Conservation (phyloP, 441 rosid species). For the Jatropha podagrica region DNA sequence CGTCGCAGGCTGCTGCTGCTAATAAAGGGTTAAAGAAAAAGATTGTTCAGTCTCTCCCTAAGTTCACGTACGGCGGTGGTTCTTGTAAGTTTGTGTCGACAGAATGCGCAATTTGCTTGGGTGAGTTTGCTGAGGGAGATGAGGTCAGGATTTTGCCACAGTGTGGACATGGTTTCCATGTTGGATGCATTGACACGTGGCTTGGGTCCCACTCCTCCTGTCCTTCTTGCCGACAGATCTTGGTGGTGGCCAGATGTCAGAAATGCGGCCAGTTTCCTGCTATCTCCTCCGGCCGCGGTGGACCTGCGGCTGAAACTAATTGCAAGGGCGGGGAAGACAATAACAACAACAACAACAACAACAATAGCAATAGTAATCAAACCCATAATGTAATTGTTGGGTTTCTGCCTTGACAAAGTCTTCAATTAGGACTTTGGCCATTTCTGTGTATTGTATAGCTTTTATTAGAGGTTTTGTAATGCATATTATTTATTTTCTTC, state of each 20-base stretch:
- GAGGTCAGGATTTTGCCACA: slow-evolving; percentile 75
- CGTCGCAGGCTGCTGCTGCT: slow-evolving; percentile 37
- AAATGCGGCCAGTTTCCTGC: slow-evolving; percentile 63
- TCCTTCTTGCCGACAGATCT: slow-evolving; percentile 89
- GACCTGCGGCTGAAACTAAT: slow-evolving; percentile 30
- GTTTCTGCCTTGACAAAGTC: slow-evolving; percentile 16
- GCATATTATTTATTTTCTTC: not conserved
- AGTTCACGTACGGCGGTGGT: slow-evolving; percentile 30
- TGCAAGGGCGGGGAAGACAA: slow-evolving; percentile 43
- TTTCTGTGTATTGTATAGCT: not conserved
- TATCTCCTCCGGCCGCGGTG: slow-evolving; percentile 25
- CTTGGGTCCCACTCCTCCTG: slow-evolving; percentile 87
- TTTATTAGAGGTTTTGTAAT: not conserved
- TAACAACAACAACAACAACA: not conserved
- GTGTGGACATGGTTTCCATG: slow-evolving; percentile 91
- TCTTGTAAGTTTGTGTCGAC: slow-evolving; percentile 28
- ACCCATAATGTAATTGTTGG: not conserved
- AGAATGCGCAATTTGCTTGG: slow-evolving; percentile 80
- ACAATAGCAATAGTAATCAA: not conserved
- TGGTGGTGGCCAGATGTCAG: slow-evolving; percentile 56
- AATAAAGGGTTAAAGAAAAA: slow-evolving; percentile 93
- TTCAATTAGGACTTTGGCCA: too few relatives aligned
- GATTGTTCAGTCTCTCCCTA: slow-evolving; percentile 70
- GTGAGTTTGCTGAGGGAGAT: slow-evolving; percentile 63
- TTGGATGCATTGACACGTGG: slow-evolving; percentile 85